Base-by-base conservation (phyloP, 345 rosid genomes). In the Eucalyptus cloeziana region DNA sequence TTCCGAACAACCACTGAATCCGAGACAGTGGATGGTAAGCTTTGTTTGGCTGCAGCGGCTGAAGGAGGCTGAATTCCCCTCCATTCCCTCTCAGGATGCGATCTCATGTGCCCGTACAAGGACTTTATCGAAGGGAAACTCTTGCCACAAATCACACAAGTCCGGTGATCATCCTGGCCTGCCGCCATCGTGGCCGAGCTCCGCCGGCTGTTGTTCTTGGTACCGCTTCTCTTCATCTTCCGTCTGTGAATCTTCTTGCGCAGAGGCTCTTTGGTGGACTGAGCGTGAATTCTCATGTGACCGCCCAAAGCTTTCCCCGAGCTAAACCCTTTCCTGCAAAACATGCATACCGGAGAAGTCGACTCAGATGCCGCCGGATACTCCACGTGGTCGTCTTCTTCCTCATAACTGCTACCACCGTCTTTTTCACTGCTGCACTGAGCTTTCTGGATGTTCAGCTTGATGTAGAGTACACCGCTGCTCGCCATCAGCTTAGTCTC, bases 91-190 rank as follows among this genome's bases (percentile, higher is more conserved):
- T 92, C 94, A 12, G 95, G 95, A 44, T 94, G 95, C 37, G 89
- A 89, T 54, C 94, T 90, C 95, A 94, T 94, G 90, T 94, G 95
- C 43, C 95, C 94, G 49, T 87, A 92, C 47, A 94, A 90, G 14
- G 95, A 91, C 86, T 92, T 94, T 91, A 87, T 85, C 9, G 95
- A 94, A 88, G 87, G 89, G 56, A 94, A 94, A 67, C 52, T 87
- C 88, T 88, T 93, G 27, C 90, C 90, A 76, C 95, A 94, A 80
- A 91, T 89, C 3, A n/a, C 91, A 21, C 95, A 94, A 40, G 83
- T 25, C 52, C 13, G 86, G 37, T 33, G 76, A 85, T 67, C 67
- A 8, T 71, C 90, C n/a, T 56, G 31, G 22, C 40, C 52, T 47
- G 37, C 22, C 5, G n/a, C 47, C 71, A 16, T 30, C 45, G 33